A percentile compares a stretch with the other conserved stretches of the same genome.
phyloP scores from a whole-genome alignment of 192 early-diverging fungal species.

The Coemansia sp. region DNA sequence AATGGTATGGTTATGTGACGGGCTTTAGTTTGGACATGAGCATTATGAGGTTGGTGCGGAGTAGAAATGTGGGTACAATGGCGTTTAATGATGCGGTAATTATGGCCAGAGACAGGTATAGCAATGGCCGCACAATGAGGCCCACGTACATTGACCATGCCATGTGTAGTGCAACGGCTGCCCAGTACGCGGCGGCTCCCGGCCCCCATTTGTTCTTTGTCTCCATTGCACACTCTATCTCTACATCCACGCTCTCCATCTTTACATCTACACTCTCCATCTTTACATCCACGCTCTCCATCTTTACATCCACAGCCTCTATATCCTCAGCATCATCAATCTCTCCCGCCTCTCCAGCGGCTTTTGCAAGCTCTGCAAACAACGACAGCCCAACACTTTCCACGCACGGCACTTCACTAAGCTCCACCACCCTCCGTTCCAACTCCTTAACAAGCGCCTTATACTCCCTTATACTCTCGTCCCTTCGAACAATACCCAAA shows the following conservation, averaged over 20 bases:
- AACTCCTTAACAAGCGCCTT: not conserved
- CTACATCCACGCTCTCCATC: no score
- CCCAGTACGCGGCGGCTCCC: conserved; percentile 23
- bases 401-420: not conserved
- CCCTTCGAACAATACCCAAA: no score
- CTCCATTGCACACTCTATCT: no score
- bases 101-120: conserved; percentile 11
- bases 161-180: conserved; percentile 41
- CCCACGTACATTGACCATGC: conserved; percentile 32
- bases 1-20: not conserved
- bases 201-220: not conserved
- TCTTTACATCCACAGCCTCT: no score
- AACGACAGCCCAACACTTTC: not conserved
- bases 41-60: not conserved
- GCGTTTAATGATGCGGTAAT: conserved; percentile 14
- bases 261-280: no score
- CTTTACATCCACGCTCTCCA: no score
- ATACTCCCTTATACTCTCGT: no score
- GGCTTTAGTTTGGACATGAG: not conserved
- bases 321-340: no score
- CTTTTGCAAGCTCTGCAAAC: conserved; percentile 38
- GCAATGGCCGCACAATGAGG: conserved; percentile 24
- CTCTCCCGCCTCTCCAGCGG: conserved; percentile 1
- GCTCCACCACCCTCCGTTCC: not conserved
- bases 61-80: conserved; percentile 17